Percentiles rank a stretch among this genome's conserved stretches.
phyloP scores from a whole-genome alignment of 1,284 basidiomycete species.

The Coriolopsis trogii region DNA sequence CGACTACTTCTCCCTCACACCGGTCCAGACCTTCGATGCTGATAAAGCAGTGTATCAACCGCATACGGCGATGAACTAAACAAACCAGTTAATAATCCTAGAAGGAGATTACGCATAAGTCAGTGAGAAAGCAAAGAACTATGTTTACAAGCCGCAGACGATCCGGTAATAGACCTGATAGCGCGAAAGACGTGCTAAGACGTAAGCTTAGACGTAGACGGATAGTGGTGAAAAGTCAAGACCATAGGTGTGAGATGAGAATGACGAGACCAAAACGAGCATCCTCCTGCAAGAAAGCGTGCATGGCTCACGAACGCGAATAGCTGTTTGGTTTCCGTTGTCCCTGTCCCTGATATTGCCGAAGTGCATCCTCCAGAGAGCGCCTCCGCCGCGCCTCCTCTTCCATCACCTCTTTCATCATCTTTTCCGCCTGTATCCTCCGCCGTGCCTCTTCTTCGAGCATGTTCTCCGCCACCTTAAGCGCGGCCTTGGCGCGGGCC shows the following conservation, averaged over 20 bases:
- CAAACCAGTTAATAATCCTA: conserved; percentile 15
- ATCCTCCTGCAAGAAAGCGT: neutral
- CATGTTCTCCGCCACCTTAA: conserved; percentile 56
- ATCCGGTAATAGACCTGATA: conserved; percentile 15
- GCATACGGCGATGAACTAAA: conserved; percentile 6
- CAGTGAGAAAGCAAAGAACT: conserved; percentile 11
- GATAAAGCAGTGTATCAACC: conserved; percentile 7
- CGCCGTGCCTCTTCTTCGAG: conserved; percentile 61
- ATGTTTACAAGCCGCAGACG: conserved; percentile 18
- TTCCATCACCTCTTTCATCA: conserved; percentile 51
- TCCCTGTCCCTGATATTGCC: conserved; percentile 27
- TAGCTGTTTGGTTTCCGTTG: conserved; percentile 27
- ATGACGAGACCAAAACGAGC: conserved; percentile 2
- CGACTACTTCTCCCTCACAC: too few species aligned
- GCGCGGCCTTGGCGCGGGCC: conserved; percentile 50
- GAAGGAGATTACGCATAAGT: conserved; percentile 20
- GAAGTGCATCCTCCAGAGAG: conserved; percentile 51
- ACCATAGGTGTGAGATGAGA: conserved; percentile 1
- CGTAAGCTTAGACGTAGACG: neutral
- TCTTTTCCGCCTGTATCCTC: conserved; percentile 58
- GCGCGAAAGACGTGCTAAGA: conserved; percentile 6
- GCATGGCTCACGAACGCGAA: conserved; percentile 20
- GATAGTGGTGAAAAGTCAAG: neutral
- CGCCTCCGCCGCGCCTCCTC: conserved; percentile 54
- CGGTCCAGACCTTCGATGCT: conserved; percentile 1